Evolutionary conservation across 257 asterid species (phyloP).

Genomic region (Przewalskia tangutica): DNA sequence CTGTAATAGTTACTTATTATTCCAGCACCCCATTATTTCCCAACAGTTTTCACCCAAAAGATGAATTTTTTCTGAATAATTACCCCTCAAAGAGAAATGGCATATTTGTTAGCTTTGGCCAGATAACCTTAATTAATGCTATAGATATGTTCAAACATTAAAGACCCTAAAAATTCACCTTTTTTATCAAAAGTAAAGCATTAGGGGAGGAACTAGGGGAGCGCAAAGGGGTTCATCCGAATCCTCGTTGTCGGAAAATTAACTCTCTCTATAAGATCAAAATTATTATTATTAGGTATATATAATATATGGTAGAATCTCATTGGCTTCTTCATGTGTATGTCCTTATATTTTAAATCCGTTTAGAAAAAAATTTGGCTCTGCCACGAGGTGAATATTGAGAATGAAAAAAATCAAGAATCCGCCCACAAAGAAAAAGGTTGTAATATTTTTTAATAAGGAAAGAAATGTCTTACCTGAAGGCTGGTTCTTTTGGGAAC

Average conservation of each 20-base stretch:
- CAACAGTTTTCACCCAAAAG: not conserved
- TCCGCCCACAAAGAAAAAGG: not conserved
- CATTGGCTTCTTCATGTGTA: not conserved
- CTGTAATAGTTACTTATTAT: too few species aligned
- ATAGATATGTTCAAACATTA: not conserved
- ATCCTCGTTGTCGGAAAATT: too few species aligned
- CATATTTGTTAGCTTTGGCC: not conserved
- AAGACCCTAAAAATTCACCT: not conserved
- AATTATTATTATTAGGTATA: too few species aligned
- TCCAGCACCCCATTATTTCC: too few species aligned
- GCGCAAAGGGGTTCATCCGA: too few species aligned
- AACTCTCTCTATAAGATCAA: too few species aligned
- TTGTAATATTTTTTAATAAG: not conserved
- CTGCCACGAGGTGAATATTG: not conserved
- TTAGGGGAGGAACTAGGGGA: not conserved
- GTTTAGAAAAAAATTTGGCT: not conserved
- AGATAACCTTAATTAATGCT: not conserved
- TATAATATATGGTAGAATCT: not conserved
- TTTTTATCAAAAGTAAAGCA: not conserved
- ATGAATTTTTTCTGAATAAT: not conserved
- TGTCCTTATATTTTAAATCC: not conserved
- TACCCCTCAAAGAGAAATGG: not conserved
- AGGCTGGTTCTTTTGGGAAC: slow-evolving; percentile 5
- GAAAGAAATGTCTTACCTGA: slow-evolving; percentile 20
- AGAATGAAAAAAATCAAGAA: not conserved